Conservation (phyloP, 2,329 filamentous ascomycete genomes). For the Aspergillus aculeatinus region DNA sequence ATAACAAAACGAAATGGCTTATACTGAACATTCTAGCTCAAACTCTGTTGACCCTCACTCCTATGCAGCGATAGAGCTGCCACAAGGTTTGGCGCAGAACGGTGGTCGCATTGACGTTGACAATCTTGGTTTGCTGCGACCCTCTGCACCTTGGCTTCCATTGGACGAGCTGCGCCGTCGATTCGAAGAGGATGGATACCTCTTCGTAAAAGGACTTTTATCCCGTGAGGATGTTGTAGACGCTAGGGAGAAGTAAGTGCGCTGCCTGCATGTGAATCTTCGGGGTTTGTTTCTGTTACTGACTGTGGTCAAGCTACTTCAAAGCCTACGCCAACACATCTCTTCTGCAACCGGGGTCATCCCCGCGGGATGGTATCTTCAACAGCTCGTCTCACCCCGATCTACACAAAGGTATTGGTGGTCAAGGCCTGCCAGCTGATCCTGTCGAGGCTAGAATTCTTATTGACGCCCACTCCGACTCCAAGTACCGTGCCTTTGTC, state of each 20-base stretch:
- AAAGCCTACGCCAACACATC: constrained; percentile 38
- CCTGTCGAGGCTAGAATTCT: constrained; percentile 28
- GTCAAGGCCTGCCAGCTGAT: constrained; percentile 29
- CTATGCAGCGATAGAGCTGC: not conserved
- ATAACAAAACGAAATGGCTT: no score
- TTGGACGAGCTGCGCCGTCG: constrained; percentile 41
- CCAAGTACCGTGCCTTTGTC: constrained; percentile 35
- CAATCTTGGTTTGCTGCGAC: constrained; percentile 11
- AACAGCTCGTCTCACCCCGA: constrained; percentile 35
- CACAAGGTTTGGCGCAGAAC: constrained; percentile 10
- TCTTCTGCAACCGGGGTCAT: constrained; percentile 40
- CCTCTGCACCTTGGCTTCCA: constrained; percentile 23
- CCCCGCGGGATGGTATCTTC: constrained; percentile 45
- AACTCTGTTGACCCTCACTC: no score
- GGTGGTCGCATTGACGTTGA: constrained; percentile 9
- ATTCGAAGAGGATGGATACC: constrained; percentile 42
- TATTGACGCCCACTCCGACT: constrained; percentile 33
- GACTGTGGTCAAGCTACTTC: constrained; percentile 35
- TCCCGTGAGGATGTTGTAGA: constrained; percentile 46
- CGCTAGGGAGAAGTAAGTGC: constrained; percentile 31
- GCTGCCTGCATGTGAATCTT: not conserved
- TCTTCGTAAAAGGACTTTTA: constrained; percentile 45
- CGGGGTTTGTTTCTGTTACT: no score
- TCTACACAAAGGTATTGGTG: constrained; percentile 37
- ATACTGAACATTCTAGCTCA: no score